These are phyloP conservation scores for Aaosphaeria pasadenensis DNA, from an alignment of 2,329 filamentous ascomycete genomes.

Conservation along the genomic window DNA sequence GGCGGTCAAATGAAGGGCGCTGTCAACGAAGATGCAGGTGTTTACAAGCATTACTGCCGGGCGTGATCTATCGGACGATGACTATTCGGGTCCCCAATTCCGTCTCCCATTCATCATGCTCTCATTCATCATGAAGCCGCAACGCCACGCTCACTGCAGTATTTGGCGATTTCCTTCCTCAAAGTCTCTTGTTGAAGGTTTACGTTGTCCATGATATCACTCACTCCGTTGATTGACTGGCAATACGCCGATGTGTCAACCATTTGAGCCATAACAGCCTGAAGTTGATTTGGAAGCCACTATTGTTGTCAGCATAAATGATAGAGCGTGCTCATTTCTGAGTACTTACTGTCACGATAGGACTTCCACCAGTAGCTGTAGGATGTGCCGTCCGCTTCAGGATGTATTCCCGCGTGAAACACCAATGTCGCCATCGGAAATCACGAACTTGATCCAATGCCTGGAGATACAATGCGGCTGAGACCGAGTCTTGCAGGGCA, in stretches of 20 bases:
- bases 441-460: conserved; percentile 72
- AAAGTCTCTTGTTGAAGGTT: conserved; percentile 63
- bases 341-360: conserved; percentile 64
- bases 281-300: conserved; percentile 79
- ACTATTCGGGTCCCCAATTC: no score
- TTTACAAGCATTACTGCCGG: no score
- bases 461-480: conserved; percentile 45
- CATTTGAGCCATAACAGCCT: conserved; percentile 73
- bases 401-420: conserved; percentile 81
- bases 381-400: conserved; percentile 74
- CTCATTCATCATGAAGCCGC: conserved; percentile 16
- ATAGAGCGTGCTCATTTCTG: neutral
- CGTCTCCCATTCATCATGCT: no score
- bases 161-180: conserved; percentile 72
- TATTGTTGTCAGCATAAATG: conserved; percentile 12
- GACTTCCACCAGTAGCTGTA: conserved; percentile 75
- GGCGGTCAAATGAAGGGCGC: no score
- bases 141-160: conserved; percentile 62
- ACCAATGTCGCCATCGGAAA: conserved; percentile 83
- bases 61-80: no score
- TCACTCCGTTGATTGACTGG: conserved; percentile 46
- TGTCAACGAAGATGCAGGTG: no score
- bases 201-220: conserved; percentile 66
- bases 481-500: conserved; percentile 62
- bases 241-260: conserved; percentile 52